Conservation (phyloP, 768 basidiomycete genomes). For the Exidia glandulosa region DNA sequence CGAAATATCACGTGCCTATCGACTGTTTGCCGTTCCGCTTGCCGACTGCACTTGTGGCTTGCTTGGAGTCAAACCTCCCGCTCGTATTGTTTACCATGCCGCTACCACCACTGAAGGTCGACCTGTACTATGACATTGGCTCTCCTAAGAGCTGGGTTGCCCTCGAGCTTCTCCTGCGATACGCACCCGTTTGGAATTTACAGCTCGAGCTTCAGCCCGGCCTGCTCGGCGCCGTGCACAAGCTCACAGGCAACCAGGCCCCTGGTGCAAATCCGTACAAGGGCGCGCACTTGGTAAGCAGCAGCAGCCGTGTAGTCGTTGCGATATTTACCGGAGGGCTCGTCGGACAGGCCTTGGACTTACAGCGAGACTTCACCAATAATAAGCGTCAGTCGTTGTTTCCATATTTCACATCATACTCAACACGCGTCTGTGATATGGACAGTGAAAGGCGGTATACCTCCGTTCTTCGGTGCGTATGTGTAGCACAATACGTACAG, state of each 20-base stretch:
- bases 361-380: background rate
- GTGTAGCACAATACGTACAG: no score
- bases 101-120: background rate
- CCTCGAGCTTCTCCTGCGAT: conserved; percentile 2
- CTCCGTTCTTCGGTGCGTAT: background rate
- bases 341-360: background rate
- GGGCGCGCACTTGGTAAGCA: background rate
- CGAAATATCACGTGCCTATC: no score
- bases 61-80: no score
- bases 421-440: background rate
- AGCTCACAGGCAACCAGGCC: background rate
- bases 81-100: background rate
- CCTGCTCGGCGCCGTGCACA: background rate
- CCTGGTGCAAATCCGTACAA: background rate
- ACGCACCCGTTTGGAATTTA: conserved; percentile 2
- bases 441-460: background rate
- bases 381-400: background rate
- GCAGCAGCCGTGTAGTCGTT: no score
- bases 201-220: background rate
- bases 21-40: no score
- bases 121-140: conserved; percentile 1
- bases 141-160: conserved; percentile 3
- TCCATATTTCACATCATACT: background rate
- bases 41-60: no score
- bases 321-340: background rate